These are phyloP conservation scores for Euphrasia confusa DNA, from an alignment of 257 asterid species.

Conservation along the genomic window DNA sequence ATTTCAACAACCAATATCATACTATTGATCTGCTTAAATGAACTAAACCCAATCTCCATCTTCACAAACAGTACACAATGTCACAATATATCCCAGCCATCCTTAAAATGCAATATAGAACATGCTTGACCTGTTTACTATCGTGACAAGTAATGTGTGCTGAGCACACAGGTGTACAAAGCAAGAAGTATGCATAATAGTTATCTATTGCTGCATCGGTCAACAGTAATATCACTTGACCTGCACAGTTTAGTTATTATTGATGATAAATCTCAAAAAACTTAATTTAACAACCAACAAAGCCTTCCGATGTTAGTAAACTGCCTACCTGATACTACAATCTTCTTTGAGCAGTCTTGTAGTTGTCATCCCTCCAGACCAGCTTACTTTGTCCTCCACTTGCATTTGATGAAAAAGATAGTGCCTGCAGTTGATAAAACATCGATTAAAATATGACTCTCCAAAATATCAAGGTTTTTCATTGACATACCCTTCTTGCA, in stretches of 20 bases:
- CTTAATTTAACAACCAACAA: constrained; percentile 20
- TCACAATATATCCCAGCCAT: neutral
- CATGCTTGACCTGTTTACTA: constrained; percentile 17
- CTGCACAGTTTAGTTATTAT: constrained; percentile 29
- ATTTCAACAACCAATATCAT: constrained; percentile 3
- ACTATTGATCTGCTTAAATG: constrained; percentile 16
- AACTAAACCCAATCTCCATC: constrained; percentile 14
- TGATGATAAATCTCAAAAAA: constrained; percentile 14
- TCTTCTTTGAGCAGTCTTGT: constrained; percentile 40
- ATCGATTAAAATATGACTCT: constrained; percentile 23
- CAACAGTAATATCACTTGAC: constrained; percentile 26
- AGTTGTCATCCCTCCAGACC: constrained; percentile 59
- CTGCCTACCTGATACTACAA: constrained; percentile 29
- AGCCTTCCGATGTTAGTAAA: constrained; percentile 5
- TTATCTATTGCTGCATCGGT: constrained; percentile 27
- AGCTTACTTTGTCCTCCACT: constrained; percentile 85
- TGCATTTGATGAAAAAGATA: constrained; percentile 71
- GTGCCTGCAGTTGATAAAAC: constrained; percentile 50
- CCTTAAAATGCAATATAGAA: constrained; percentile 6
- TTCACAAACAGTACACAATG: constrained; percentile 21
- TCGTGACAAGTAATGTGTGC: constrained; percentile 3
- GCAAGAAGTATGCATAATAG: constrained; percentile 21
- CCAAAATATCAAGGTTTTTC: constrained; percentile 20
- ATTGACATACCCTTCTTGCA: constrained; percentile 60
- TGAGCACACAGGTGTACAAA: constrained; percentile 1